A percentile compares a stretch with the other conserved stretches of the same genome.
These are phyloP conservation scores for Pigoraptor vietnamica DNA, from an alignment of 78 protist species.

Conservation along the genomic window DNA sequence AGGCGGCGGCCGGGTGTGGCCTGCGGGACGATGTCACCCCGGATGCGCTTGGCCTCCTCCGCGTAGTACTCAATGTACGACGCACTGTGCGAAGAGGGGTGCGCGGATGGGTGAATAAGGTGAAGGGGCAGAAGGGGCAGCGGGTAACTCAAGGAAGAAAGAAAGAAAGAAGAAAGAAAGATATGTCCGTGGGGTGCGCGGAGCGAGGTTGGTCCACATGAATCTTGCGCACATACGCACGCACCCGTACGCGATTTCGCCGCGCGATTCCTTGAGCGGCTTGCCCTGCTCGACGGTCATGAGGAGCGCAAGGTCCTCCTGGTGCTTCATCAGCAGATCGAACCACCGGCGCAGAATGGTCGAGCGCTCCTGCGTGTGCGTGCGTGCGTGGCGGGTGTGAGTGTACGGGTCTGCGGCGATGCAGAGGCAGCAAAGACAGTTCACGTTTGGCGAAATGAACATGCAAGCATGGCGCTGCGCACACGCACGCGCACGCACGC, in stretches of 20 bases:
- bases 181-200: background rate
- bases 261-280: conserved; percentile 31
- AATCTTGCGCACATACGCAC: background rate
- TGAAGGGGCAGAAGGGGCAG: background rate
- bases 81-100: background rate
- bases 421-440: too few species aligned
- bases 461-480: background rate
- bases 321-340: background rate
- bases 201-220: background rate
- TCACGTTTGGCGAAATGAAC: too few species aligned
- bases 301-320: conserved; percentile 9
- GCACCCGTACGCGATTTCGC: conserved; percentile 30
- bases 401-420: too few species aligned
- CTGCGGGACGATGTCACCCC: conserved; percentile 14
- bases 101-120: background rate
- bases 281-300: conserved; percentile 39
- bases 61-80: conserved; percentile 23
- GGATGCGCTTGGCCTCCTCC: conserved; percentile 24
- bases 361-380: background rate
- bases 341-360: background rate
- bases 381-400: background rate
- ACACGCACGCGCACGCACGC: background rate
- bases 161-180: background rate
- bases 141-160: too few species aligned
- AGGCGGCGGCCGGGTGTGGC: conserved; percentile 2